phyloP scores from a whole-genome alignment of 768 basidiomycete species.

The Termitomyces titanicus region DNA sequence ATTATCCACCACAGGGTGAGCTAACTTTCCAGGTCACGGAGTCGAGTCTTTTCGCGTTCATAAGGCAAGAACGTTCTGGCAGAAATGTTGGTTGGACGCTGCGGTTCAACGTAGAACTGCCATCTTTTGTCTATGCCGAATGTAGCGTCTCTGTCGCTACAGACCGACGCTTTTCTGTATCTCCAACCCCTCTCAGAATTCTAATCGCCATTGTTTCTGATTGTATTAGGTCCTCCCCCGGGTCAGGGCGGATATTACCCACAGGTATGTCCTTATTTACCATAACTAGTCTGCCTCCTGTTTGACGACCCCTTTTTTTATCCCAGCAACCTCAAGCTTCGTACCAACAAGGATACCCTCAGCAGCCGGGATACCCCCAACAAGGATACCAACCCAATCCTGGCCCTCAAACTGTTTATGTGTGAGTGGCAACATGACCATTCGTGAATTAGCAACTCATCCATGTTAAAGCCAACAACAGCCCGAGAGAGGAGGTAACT shows the following conservation, averaged over 20 bases:
- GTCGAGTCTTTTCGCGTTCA: neutral
- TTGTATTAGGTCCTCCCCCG: conserved; percentile 47
- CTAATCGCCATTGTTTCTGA: conserved; percentile 1
- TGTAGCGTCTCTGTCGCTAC: neutral
- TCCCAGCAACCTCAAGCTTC: conserved; percentile 65
- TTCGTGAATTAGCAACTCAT: neutral
- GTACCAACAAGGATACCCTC: conserved; percentile 46
- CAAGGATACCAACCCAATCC: conserved; percentile 54
- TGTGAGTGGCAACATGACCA: conserved; percentile 41
- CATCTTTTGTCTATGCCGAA: neutral
- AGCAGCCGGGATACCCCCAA: conserved; percentile 36
- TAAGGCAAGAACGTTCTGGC: too few species aligned
- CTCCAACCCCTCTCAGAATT: neutral
- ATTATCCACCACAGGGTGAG: conserved; percentile 13
- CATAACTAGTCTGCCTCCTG: neutral
- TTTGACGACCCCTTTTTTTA: conserved; percentile 1
- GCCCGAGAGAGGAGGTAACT: conserved; percentile 41
- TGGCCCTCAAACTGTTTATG: conserved; percentile 75
- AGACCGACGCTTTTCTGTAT: neutral
- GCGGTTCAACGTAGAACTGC: too few species aligned
- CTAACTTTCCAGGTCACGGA: neutral
- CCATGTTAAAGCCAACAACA: conserved; percentile 42
- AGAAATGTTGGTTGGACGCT: too few species aligned
- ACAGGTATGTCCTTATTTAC: conserved; percentile 28
- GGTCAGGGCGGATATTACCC: conserved; percentile 70